Base-by-base conservation (phyloP, 306 rosid genomes). In the Styphnolobium japonicum region DNA sequence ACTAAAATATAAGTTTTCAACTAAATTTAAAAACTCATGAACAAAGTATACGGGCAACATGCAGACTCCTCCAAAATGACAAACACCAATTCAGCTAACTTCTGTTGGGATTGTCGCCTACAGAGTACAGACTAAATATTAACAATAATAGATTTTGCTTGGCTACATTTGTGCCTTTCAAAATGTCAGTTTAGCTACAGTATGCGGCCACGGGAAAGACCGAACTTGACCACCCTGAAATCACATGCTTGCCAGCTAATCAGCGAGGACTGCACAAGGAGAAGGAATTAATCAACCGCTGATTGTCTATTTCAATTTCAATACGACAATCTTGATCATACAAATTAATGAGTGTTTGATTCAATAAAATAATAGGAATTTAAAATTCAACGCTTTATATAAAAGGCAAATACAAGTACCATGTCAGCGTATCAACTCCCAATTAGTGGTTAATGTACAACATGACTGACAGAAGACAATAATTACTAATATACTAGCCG, bases 191-290 rank as follows among this genome's bases (percentile, higher is more conserved):
- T 53, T 51, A 52, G 71, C 81, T 25, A 67, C 71, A 52, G 46
- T 55, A 11, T 6, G 58, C 23, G n/a, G 51, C 36, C 83, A 71
- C 43, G 31, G 43, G 33, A 52, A 65, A 63, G 61, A 56, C 76
- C 18, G 4, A 27, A 10, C 25, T 14, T 19, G 45, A 37, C 55
- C 83, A 31, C 84, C 77, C 18, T 7, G 0, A 40, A 33, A 42
- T 63, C 75, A 29, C 58, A 21, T 36, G 49, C 48, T 78, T 37
- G 45, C 51, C 4, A 18, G 23, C 18, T 23, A 53, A 79, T 90
- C 92, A 88, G 81, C 88, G 85, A 31, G 95, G 90, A 75, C 95
- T 91, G 87, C 90, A 87, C 23, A 65, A 21, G 15, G 73, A 34
- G 22, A 71, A 61, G 7, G 29, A 84, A 18, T 37, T 33, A 70